Base-by-base conservation (phyloP, 2,329 filamentous ascomycete genomes). In the Hymenoscyphus salicellus region DNA sequence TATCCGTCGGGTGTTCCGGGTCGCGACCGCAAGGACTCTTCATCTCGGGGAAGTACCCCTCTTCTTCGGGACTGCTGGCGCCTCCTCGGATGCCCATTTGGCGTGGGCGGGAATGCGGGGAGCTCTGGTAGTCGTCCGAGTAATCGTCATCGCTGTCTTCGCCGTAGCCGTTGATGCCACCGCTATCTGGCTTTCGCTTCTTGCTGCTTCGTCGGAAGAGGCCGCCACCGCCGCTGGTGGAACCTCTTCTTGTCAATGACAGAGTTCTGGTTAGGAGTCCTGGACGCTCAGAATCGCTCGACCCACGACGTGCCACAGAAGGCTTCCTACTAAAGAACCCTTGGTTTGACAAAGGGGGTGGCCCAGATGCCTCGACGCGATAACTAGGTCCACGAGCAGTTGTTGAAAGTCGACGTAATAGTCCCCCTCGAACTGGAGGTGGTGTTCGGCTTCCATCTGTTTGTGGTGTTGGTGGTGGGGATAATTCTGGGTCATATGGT, bases 401-500 rank as follows among this genome's bases (percentile, higher is more conserved):
- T 20, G 63, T 72, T 5, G 75, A 75, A 7, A 75, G 62, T 10
- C 74, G 71, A 59, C 74, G 74, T 7, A 76, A 60, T 17, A 76
- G 63, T 32, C 74, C 71, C 28, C 63, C 58, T 60, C 68, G 62
- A 43, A 58, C 61, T 5, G 69, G 69, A 38, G 73, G 71, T 38
- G 74, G 72, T 20, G 76, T 79, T 2, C 79, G 77, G 60, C 75
- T 77, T 36, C 79, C 80, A 65, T 81, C 77, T 56, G 75, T 77
- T 52, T 81, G 83, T 2, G 91, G 92, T 1, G 89, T 88, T 2
- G 84, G 82, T 0, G 87, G 86, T 14, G 93, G 93, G 0, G 91
- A 96, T 38, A 79, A 81, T 2, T 91, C 92, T 1, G 93, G 93
- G 10, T 86, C 81, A 78, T 96, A 98, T 74, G 91, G 84, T 61